Conservation (phyloP, 2,329 filamentous ascomycete species). For the Fusarium circinatum region DNA sequence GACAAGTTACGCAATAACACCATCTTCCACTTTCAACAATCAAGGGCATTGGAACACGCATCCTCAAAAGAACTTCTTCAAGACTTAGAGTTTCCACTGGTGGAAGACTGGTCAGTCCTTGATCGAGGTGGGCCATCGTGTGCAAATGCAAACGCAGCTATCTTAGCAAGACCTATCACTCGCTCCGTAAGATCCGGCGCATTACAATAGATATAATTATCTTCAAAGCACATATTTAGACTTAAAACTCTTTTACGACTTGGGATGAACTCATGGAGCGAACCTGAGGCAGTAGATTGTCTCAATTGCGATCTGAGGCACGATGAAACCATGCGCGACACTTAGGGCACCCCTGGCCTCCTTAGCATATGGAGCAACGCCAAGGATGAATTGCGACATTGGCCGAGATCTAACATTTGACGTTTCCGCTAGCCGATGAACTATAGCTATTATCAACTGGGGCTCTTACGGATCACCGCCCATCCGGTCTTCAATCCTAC, state of each 20-base stretch:
- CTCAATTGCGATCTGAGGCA: background rate
- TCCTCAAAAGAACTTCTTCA: rapidly evolving
- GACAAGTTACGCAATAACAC: background rate
- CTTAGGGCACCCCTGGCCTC: slow-evolving; percentile 16
- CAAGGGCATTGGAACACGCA: rapidly evolving
- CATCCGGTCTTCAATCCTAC: background rate
- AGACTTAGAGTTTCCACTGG: rapidly evolving
- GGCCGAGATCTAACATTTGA: background rate
- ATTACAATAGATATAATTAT: background rate
- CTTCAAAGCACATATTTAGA: background rate
- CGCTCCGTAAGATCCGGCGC: rapidly evolving
- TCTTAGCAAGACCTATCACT: rapidly evolving
- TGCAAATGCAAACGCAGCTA: background rate
- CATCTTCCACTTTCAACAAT: too few relatives aligned
- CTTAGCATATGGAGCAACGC: background rate
- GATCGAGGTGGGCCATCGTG: background rate
- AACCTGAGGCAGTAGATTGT: background rate
- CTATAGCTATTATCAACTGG: rapidly evolving
- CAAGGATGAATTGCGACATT: background rate
- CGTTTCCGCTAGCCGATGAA: background rate
- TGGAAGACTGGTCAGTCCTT: rapidly evolving
- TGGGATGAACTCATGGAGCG: background rate
- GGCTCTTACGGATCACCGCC: background rate
- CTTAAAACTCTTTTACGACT: background rate
- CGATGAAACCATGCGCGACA: slow-evolving; percentile 18